Percentiles rank a stretch among this genome's conserved stretches.
Conservation (phyloP, 139 green algal genomes). For the Closterium sp. region DNA sequence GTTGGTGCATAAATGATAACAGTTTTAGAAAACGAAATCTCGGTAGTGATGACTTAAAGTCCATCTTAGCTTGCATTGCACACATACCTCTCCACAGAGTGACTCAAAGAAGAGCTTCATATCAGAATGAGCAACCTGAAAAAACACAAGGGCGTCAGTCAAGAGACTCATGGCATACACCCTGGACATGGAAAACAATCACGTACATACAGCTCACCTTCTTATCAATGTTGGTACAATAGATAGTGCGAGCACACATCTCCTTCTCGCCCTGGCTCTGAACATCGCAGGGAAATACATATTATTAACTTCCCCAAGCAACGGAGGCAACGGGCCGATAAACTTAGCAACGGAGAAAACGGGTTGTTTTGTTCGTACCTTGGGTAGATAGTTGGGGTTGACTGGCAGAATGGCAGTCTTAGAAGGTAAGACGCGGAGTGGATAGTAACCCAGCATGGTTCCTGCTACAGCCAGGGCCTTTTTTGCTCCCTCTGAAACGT, state of each 20-base stretch:
- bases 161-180: background rate
- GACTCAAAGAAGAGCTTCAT: conserved; percentile 85
- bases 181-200: background rate
- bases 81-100: conserved; percentile 74
- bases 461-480: conserved; percentile 59
- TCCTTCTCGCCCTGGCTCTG: conserved; percentile 61
- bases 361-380: background rate
- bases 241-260: conserved; percentile 81
- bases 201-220: conserved; percentile 59
- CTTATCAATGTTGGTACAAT: conserved; percentile 92
- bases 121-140: conserved; percentile 59
- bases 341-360: background rate
- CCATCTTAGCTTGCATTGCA: background rate
- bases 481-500: conserved; percentile 57
- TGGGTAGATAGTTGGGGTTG: conserved; percentile 79
- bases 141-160: background rate
- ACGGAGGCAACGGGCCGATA: background rate
- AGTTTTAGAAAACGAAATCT: background rate
- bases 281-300: background rate
- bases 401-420: conserved; percentile 95
- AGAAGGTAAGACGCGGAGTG: conserved; percentile 80
- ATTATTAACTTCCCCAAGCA: background rate
- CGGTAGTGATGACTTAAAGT: background rate
- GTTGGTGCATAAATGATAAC: background rate
- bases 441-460: conserved; percentile 66